phyloP scores from a whole-genome alignment of 352 stramenopile genomes.

The Pythium dissotocum region DNA sequence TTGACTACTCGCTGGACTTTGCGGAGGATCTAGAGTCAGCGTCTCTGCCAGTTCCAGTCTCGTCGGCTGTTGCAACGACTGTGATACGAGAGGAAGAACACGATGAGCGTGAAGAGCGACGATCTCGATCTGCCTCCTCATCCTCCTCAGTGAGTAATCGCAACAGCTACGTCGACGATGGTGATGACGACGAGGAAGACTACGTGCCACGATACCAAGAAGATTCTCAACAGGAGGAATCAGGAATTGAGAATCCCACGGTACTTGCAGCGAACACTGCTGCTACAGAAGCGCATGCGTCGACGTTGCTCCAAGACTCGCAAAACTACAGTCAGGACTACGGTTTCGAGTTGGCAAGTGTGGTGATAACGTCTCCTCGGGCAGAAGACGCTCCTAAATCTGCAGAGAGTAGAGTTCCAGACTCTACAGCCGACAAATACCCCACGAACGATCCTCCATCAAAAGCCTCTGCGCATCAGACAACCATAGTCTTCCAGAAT shows the following conservation, averaged over 20 bases:
- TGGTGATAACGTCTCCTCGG: not conserved
- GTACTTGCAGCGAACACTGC: not conserved
- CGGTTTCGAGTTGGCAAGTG: constrained; percentile 23
- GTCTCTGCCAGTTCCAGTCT: not conserved
- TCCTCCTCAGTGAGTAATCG: constrained; percentile 6
- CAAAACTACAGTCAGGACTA: constrained; percentile 12
- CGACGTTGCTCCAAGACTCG: constrained; percentile 7
- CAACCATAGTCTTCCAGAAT: not conserved
- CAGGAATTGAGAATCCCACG: not conserved
- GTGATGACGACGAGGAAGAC: constrained; percentile 4
- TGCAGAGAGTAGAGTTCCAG: not conserved
- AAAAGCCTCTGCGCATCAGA: not conserved
- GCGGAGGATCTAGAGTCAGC: constrained; percentile 40
- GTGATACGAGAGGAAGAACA: not conserved
- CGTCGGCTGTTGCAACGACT: not conserved
- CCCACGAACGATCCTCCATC: not conserved
- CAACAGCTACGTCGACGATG: constrained; percentile 23
- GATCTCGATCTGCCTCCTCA: not conserved
- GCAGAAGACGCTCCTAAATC: not conserved
- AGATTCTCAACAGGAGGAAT: not conserved
- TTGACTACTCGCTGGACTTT: constrained; percentile 80
- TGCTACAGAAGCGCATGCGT: not conserved
- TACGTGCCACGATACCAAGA: not conserved
- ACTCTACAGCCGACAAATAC: not conserved
- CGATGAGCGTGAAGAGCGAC: not conserved